Evolutionary conservation across 306 rosid genomes (phyloP).

Genomic region (Spatholobus suberectus): DNA sequence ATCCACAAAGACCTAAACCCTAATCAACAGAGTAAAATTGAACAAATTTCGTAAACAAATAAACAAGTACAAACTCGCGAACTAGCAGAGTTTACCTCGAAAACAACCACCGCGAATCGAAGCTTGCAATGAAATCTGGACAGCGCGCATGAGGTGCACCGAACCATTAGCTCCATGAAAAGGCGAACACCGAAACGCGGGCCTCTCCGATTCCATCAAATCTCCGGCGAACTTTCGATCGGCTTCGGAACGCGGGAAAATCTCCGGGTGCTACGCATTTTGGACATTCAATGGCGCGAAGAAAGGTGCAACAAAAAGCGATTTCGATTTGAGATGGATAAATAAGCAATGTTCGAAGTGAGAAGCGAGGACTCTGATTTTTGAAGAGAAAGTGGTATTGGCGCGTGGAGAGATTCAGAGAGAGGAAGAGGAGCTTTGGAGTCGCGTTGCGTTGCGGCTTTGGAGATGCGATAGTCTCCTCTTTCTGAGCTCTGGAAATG

Average conservation of each 20-base stretch:
- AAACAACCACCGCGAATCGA: constrained; percentile 52
- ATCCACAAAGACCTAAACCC: constrained; percentile 41
- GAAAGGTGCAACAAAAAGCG: constrained; percentile 22
- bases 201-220: constrained; percentile 73
- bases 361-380: constrained; percentile 39
- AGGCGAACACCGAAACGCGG: constrained; percentile 40
- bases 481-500: constrained; percentile 34
- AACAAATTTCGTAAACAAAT: background rate
- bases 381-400: constrained; percentile 22
- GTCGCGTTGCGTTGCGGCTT: background rate
- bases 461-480: background rate
- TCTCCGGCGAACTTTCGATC: constrained; percentile 67
- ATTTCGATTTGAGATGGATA: constrained; percentile 44
- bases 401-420: constrained; percentile 45
- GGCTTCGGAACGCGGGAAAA: constrained; percentile 52
- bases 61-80: background rate
- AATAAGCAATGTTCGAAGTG: constrained; percentile 27
- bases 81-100: constrained; percentile 65
- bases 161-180: constrained; percentile 71
- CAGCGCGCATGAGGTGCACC: constrained; percentile 52
- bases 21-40: constrained; percentile 10
- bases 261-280: constrained; percentile 60
- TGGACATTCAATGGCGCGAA: background rate
- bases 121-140: constrained; percentile 61
- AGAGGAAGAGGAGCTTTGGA: constrained; percentile 38